Base-by-base conservation (phyloP, 805 yeast species). In the Kodamaea lidongshanica region DNA sequence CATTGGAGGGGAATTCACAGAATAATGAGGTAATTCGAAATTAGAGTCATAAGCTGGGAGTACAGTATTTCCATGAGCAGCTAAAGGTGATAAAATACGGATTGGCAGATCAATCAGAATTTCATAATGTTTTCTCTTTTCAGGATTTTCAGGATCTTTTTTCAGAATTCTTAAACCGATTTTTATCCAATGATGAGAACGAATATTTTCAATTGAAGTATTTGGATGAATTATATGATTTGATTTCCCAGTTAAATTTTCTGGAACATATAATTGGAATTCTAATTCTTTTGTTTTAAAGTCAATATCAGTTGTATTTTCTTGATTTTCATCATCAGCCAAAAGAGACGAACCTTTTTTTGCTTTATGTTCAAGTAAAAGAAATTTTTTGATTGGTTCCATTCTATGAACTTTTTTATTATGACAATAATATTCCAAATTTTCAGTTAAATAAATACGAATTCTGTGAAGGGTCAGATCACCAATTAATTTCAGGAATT, bases 171-270 rank as follows among this genome's bases (percentile, higher is more conserved):
- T 62, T 30, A 92, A 58, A 40, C 94, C 81, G 10, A 92, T 71
- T 57, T 92, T 92, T 46, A 92, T 77, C 96, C 98, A 92, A 58
- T 92, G 99, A 46, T 84, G 89, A 5, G 92, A 71, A 57, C 86
- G 88, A 39, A 92, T 86, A 44, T 77, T 77, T 14, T 71, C 74
- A 43, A 70, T 79, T 3, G 84, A 74, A 0, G 96, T 84, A 54
- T 92, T 94, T 1, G 97, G 95, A 46, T 86, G 95, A 16, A 81
- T 56, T 16, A 41, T 34, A 25, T 49, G 49, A 35, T 61, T 66
- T 32, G 66, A 69, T 27, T 70, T 70, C 14, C 70, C 72, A 30
- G 70, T 70, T 35, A 85, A 63, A 29, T 61, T 61, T 38, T 76
- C 75, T 2, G 97, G 97, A 13, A 92, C 79, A 40, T 70, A 81